Base-by-base conservation (phyloP, 2,329 filamentous ascomycete species). In the Pestalotiopsis sp. region DNA sequence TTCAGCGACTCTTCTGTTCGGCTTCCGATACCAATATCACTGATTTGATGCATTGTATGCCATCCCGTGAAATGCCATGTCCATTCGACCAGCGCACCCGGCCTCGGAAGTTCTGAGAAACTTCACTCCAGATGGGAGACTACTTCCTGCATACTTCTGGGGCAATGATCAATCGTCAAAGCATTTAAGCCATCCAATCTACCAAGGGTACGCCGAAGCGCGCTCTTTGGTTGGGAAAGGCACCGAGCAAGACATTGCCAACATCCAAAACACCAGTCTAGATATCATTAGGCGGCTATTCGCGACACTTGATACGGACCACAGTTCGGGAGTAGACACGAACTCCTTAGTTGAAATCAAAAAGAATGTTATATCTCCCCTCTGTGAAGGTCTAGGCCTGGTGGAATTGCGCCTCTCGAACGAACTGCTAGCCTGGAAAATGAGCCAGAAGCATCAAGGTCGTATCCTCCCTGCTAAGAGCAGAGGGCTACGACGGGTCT, bases 391-490 rank as follows among this genome's bases (percentile, higher is more conserved):
- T 4, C 55, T 58, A 4, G 55, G 55, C 3, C 4, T 58, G 25
- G 55, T 58, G 14, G 55, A 27, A 25, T 27, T 58, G 20, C 55
- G 55, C 4, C 20, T 58, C 1, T 58, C 55, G 55, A 4, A 58
- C 12, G 55, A 27, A n/a, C 55, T 58, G 20, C 5, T 58, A 2
- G 55, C 55, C 20, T 58, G 55, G 55, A 58, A 58, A n/a, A 23
- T n/a, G 12, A 64, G 62, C 12, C 58, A 67, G 31, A 52, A 67
- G 14, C n/a, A 7, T 13, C 55, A 23, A 7, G 68, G 68, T 36
- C 20, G 55, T n/a, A 27, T 55, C 17, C 66, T 68, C 6, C 68
- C 65, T 5, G 41, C 25, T 14, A 69, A 69, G 27, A 65, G 68
- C 3, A 39, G 67, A 39, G 68, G 68, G 9, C 65, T 69, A 17